Evolutionary conservation across 352 stramenopile genomes (phyloP), one percentile per base, ranked within the genome.

Genomic region (Phytophthora megakarya): DNA sequence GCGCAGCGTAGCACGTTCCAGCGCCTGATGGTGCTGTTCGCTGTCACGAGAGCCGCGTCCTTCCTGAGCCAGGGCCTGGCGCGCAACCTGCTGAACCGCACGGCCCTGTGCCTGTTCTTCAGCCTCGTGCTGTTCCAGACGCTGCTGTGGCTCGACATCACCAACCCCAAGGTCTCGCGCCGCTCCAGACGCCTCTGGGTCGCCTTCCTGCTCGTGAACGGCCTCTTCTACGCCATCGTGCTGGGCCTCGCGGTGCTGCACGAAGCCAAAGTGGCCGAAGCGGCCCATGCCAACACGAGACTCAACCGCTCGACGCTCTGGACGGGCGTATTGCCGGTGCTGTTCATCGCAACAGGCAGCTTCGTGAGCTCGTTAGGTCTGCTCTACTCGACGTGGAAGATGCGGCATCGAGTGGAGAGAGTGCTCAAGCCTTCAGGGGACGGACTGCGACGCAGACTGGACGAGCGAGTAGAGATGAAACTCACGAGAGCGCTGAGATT

Each of bases 141-240:
- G 57, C 72, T 95, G 32, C 88, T 92, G 40, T 95, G 86, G 86
- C 73, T 95, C 56, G 86, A 95, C 70, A 92, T 95, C 50, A 83
- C 83, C 47, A 95, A 95, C 64, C 81, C 86, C 9, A 89, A 90
- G 63, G 57, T 89, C 33, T 93, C 84, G 33, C 65, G 65, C 6
- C 80, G 86, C 45, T 95, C 86, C 10, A 75, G 75, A 18, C 82
- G 84, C 33, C 88, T 95, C 57, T 95, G 86, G 86, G 65, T 84
- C 38, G 70, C 80, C 10, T 95, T 93, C 40, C 35, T 89, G 10
- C 32, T 87, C 33, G 73, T 82, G 23, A 95, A 95, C 56, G 75
- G 75, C 7, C 52, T 88, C 21, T 92, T 95, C 52, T 95, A 95
- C 75, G 73, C 64, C 22, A 58, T 83, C 3, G 76, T 95, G 13